Conservation (phyloP, 306 rosid genomes). For the Vigna unguiculata region DNA sequence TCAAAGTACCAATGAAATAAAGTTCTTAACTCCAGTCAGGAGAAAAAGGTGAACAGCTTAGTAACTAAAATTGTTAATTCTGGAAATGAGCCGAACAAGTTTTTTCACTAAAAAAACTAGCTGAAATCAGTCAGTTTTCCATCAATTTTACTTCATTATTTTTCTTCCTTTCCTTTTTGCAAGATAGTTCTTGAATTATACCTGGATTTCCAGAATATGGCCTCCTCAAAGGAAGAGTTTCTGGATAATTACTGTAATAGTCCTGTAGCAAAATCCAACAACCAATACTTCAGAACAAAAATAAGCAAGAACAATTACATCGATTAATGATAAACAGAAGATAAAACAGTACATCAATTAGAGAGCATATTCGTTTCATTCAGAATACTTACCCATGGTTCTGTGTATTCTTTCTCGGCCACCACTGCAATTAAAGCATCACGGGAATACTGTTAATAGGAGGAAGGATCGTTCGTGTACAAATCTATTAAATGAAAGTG, state of each 20-base stretch:
- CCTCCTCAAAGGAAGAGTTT: constrained; percentile 75
- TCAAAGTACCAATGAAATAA: constrained; percentile 20
- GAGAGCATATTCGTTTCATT: constrained; percentile 18
- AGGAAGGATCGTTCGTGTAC: constrained; percentile 25
- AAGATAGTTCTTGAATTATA: constrained; percentile 45
- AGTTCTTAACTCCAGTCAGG: constrained; percentile 22
- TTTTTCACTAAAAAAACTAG: constrained; percentile 1
- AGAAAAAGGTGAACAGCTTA: not conserved
- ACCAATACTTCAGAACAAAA: constrained; percentile 32
- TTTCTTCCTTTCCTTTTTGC: not conserved
- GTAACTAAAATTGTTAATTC: constrained; percentile 21
- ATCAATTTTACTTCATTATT: not conserved
- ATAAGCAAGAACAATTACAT: constrained; percentile 35
- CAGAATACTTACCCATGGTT: constrained; percentile 74
- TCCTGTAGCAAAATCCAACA: constrained; percentile 65
- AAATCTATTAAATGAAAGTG: constrained; percentile 37
- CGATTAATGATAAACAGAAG: constrained; percentile 19
- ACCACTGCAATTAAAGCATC: constrained; percentile 41
- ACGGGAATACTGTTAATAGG: constrained; percentile 42
- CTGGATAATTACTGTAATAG: constrained; percentile 67
- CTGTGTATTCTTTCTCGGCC: constrained; percentile 71
- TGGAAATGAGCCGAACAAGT: constrained; percentile 9
- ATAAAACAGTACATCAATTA: constrained; percentile 23
- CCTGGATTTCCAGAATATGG: constrained; percentile 92
- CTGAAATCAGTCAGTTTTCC: not conserved